Evolutionary conservation across 768 basidiomycete genomes (phyloP).

Genomic region (Botryobasidium botryosum): DNA sequence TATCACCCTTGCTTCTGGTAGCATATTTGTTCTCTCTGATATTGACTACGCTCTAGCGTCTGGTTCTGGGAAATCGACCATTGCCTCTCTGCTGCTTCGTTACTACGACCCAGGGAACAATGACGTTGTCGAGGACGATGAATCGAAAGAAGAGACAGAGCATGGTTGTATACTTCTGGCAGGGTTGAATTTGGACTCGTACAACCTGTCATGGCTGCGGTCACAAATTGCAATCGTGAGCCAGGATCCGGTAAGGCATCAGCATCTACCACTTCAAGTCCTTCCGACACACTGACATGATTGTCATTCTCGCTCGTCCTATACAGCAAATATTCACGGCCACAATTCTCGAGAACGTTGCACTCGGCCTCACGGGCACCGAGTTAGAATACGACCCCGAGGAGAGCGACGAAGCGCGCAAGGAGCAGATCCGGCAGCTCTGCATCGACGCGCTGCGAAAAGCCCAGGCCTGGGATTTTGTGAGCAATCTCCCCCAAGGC

Average conservation of each 20-base stretch:
- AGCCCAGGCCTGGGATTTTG: conserved; percentile 21
- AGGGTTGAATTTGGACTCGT: conserved; percentile 6
- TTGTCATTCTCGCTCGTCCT: neutral
- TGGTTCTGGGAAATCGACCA: conserved; percentile 19
- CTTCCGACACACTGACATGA: neutral
- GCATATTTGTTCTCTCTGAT: too few species aligned
- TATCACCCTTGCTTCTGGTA: too few species aligned
- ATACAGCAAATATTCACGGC: conserved; percentile 16
- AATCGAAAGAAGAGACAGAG: neutral
- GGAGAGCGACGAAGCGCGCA: conserved; percentile 8
- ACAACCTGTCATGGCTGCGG: conserved; percentile 17
- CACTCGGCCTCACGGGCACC: conserved; percentile 19
- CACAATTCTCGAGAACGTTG: conserved; percentile 20
- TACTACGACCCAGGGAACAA: conserved; percentile 20
- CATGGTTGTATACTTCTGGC: neutral
- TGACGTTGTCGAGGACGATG: conserved; percentile 5
- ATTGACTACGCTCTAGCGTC: too few species aligned
- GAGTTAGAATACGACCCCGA: conserved; percentile 16
- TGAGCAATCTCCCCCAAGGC: conserved; percentile 17
- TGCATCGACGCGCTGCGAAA: conserved; percentile 15
- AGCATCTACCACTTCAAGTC: too few species aligned
- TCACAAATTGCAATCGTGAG: conserved; percentile 15
- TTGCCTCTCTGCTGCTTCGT: conserved; percentile 17
- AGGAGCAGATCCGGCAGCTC: conserved; percentile 7
- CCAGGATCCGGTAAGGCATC: conserved; percentile 2